These are phyloP conservation scores for Saposhnikovia divaricata DNA, from an alignment of 129 eudicot species.

Conservation along the genomic window DNA sequence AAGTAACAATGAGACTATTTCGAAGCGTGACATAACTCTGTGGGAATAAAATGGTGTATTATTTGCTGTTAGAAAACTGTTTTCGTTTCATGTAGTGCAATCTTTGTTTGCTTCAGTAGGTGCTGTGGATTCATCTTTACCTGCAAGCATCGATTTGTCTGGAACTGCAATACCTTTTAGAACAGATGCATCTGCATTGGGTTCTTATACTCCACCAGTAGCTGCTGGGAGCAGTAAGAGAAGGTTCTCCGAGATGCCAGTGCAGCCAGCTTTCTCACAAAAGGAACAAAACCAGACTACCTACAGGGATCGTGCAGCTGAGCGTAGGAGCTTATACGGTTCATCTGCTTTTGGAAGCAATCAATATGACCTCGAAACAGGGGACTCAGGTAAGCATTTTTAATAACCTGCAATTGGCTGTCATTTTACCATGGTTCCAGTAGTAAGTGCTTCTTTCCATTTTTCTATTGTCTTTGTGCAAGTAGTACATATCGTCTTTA, in stretches of 20 bases:
- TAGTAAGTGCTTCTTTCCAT: background rate
- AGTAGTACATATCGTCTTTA: too few species aligned
- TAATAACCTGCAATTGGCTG: background rate
- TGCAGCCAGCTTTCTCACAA: slow-evolving; percentile 31
- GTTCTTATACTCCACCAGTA: slow-evolving; percentile 54
- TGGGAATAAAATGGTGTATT: too few species aligned
- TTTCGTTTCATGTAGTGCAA: too few species aligned
- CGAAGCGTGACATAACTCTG: too few species aligned
- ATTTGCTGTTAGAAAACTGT: too few species aligned
- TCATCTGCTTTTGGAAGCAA: slow-evolving; percentile 65
- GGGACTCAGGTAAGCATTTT: slow-evolving; percentile 71
- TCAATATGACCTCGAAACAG: slow-evolving; percentile 35
- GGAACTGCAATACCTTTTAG: slow-evolving; percentile 47
- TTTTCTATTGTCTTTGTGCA: background rate
- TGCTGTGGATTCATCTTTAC: slow-evolving; percentile 21
- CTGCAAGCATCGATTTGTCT: slow-evolving; percentile 32
- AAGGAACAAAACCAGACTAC: slow-evolving; percentile 56
- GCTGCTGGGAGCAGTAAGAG: slow-evolving; percentile 72
- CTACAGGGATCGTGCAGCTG: slow-evolving; percentile 96
- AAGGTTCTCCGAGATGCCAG: slow-evolving; percentile 91
- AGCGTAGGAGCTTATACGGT: slow-evolving; percentile 83
- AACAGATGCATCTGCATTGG: slow-evolving; percentile 84
- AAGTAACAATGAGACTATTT: too few species aligned
- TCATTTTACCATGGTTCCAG: background rate
- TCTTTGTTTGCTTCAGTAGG: slow-evolving; percentile 6